A percentile compares a stretch with the other conserved stretches of the same genome.
Evolutionary conservation across 2,329 filamentous ascomycete species (phyloP).

Genomic region (Dothiorella sarmentorum): DNA sequence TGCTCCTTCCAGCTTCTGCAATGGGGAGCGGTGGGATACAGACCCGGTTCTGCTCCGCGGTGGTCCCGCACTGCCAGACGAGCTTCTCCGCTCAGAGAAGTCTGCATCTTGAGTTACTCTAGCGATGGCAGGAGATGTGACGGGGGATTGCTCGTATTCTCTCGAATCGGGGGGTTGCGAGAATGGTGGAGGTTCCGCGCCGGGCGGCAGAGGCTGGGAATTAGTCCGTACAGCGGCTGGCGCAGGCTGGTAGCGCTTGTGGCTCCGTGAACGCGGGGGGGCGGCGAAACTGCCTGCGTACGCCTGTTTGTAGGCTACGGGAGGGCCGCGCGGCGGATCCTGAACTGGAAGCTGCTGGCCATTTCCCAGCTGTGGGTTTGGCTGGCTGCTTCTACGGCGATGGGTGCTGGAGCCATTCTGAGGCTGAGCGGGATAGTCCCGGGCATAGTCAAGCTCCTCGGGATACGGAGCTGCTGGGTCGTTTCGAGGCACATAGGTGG

Average conservation of each 20-base stretch:
- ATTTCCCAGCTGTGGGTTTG: neutral
- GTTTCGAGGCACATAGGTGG: neutral
- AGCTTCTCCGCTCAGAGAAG: constrained; percentile 19
- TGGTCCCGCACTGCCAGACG: constrained; percentile 22
- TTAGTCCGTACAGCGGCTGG: neutral
- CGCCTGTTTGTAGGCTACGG: constrained; percentile 17
- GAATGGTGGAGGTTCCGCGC: neutral
- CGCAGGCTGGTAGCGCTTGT: constrained; percentile 15
- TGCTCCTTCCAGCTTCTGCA: constrained; percentile 89
- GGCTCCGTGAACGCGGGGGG: constrained; percentile 11
- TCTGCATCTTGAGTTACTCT: constrained; percentile 14
- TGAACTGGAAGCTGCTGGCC: neutral
- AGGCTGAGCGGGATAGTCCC: constrained; percentile 1
- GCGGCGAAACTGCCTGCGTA: constrained; percentile 17
- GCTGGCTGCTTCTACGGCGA: constrained; percentile 3
- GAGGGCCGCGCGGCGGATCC: constrained; percentile 6
- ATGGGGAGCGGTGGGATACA: constrained; percentile 79
- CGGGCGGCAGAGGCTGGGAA: neutral
- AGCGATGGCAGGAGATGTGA: neutral
- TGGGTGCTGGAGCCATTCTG: constrained; percentile 1
- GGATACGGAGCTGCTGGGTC: neutral
- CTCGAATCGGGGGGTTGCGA: neutral
- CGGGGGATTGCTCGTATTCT: neutral
- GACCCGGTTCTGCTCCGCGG: constrained; percentile 44
- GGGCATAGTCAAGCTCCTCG: constrained; percentile 2